Evolutionary conservation across 1,139 yeast genomes (phyloP), one percentile per base, ranked within the genome.

Genomic region (Yamadazyma oceani): DNA sequence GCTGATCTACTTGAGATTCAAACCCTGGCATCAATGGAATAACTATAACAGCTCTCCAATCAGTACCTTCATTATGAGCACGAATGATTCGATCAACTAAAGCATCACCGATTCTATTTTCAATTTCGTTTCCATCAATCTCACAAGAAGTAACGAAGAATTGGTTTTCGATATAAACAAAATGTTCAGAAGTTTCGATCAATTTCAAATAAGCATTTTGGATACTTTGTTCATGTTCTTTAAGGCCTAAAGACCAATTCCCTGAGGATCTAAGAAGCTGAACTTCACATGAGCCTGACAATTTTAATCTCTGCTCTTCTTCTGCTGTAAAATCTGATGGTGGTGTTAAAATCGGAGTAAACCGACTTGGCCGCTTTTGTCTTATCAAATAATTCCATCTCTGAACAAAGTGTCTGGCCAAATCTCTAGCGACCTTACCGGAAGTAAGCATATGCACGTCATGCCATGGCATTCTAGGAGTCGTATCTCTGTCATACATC

Each of bases 381-480:
- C 98, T 78, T 36, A 92, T 62, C 34, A 92, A 69, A 53, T 88
- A 94, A 58, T 94, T 94, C 99, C 99, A 94, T 51, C 99, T 78
- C 63, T 94, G 98, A 11, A 90, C 95, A 62, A 94, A 94, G 60
- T 92, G 98, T 40, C 98, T 78, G 0, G 95, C 78, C 42, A 92
- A 66, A 60, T 94, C 99, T 43, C 97, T 73, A 0, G 97, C 98
- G 5, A 90, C 81, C 53, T 90, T 95, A n/a, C 99, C 99, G 8
- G 90, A 79, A 2, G 95, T 82, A 65, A 89, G 80, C 95, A 90
- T 92, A 54, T 92, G 97, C 32, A 94, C 87, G 70, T 94, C 99
- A 60, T 94, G 99, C 99, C 98, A 94, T 5, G 98, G 98, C 99
- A 94, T 94, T 53, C 99, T 76, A 3, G 98, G 97, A 12, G 79